Base-by-base conservation (phyloP, 257 asterid species). In the Striga asiatica region DNA sequence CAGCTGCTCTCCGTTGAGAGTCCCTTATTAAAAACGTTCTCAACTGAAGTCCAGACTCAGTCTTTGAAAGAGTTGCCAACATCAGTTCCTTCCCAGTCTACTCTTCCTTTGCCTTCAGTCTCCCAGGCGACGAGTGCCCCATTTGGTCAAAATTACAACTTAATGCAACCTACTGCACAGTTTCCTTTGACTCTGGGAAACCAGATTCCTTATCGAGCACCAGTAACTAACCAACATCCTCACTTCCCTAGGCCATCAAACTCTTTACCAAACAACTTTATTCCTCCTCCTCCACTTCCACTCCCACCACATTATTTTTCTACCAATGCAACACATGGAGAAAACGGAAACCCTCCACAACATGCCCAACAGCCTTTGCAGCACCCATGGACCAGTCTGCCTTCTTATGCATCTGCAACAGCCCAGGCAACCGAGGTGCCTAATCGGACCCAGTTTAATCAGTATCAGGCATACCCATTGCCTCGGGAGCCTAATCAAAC, bases 241-340 rank as follows among this genome's bases (percentile, higher is more conserved):
- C 79, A 73, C 51, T 77, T 73, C 29, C 65, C 75, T 64, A 69
- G 62, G 50, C 78, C 76, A 23, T 56, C 74, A 50, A 82, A 64
- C 50, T 64, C 76, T 13, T 66, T 71, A 48, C 65, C 83, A 65
- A 78, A 62, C 71, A 71, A 76, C 18, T 50, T 61, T 75, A 54
- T 74, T 66, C 81, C 78, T 31, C 89, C 85, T 6, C 80, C 91
- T 14, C 88, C 83, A 6, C 82, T 82, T 17, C 69, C 64, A n/a
- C 77, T 74, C 35, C 74, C 77, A 21, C 69, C n/a, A 35, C 57
- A 54, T 23, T 73, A 34, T 65, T 52, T 64, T 25, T 3, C 62
- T 56, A 48, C 17, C 46, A 59, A 56, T 16, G 59, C 64, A 56
- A 32, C 71, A 53, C 59, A 61, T 41, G 71, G 73, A 27, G 81